Evolutionary conservation across 2,329 filamentous ascomycete species (phyloP), one percentile per base, ranked within the genome.

Genomic region (Aspergillus tanneri): DNA sequence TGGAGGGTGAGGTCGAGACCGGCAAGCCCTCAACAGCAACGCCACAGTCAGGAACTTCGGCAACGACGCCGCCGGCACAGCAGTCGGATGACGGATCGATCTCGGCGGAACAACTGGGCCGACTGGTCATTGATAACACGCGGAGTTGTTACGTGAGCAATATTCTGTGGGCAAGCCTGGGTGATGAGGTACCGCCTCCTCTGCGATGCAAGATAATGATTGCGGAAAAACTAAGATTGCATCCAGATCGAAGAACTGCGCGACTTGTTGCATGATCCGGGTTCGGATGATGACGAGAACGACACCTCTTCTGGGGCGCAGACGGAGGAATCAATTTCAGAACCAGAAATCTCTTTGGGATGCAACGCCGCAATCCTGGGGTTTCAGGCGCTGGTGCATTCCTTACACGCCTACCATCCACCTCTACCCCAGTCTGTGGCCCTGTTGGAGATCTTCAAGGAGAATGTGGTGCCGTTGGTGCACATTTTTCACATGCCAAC

Each of bases 111-210:
- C 68, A 78, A 40, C 78, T 84, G 58, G 81, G 82, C 12, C 70
- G 81, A 21, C 65, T 85, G 44, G 77, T 84, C 2, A 76, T 84
- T 40, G 80, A 81, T 53, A 79, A 83, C 50, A 80, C 79, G 21
- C 73, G 74, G 55, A 83, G 79, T 57, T 71, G 79, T 49, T 84
- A 85, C 61, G 78, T 84, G 57, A 84, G 80, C 62, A 83, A 80
- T 59, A 77, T 76, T 18, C 81, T 84, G 53, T 84, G 80, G 79
- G 78, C 79, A 3, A 80, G 74, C 54, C 67, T 85, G 53, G 81
- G 79, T 46, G 80, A 81, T 44, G 79, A 83, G 69, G 76, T 77
- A 57, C n/a, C n/a, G n/a, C n/a, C n/a, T n/a, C n/a, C n/a, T n/a
- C n/a, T n/a, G n/a, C n/a, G n/a, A n/a, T n/a, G n/a, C n/a, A n/a